Conservation (phyloP, 139 green algal genomes). For the Chlamydomonas sphaeroides region DNA sequence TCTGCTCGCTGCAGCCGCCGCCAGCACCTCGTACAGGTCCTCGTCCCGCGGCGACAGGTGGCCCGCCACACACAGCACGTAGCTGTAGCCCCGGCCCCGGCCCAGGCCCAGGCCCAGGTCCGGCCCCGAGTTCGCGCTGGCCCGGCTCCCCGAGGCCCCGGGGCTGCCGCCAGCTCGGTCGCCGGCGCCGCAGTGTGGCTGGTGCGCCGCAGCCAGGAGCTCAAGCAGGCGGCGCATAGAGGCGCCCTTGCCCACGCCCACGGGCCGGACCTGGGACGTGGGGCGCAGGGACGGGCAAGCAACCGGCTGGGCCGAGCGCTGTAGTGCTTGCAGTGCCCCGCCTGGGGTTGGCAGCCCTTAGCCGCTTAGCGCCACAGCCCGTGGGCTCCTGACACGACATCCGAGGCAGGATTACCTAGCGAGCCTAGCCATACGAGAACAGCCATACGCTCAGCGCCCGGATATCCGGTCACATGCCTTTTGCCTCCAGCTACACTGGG, state of each 20-base stretch:
- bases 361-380: not conserved
- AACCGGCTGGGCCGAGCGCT: not conserved
- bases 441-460: too few relatives aligned
- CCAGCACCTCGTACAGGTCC: conserved; percentile 88
- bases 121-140: not conserved
- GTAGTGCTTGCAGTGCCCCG: too few relatives aligned
- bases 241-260: conserved; percentile 92
- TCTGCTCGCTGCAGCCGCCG: not conserved
- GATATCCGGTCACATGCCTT: too few relatives aligned
- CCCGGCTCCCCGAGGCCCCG: not conserved
- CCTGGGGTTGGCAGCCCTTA: too few relatives aligned
- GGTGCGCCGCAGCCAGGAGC: not conserved
- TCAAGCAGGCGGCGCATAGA: conserved; percentile 82
- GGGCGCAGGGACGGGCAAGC: not conserved
- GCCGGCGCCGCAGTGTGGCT: not conserved
- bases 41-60: conserved; percentile 92
- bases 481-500: not conserved
- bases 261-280: conserved; percentile 68
- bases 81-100: conserved; percentile 50
- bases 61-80: conserved; percentile 73
- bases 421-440: not conserved
- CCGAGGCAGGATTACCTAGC: too few relatives aligned
- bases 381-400: too few relatives aligned
- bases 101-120: too few relatives aligned
- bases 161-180: not conserved